These are phyloP conservation scores for Eucalyptus urophylla DNA, from an alignment of 345 rosid species.

Conservation along the genomic window DNA sequence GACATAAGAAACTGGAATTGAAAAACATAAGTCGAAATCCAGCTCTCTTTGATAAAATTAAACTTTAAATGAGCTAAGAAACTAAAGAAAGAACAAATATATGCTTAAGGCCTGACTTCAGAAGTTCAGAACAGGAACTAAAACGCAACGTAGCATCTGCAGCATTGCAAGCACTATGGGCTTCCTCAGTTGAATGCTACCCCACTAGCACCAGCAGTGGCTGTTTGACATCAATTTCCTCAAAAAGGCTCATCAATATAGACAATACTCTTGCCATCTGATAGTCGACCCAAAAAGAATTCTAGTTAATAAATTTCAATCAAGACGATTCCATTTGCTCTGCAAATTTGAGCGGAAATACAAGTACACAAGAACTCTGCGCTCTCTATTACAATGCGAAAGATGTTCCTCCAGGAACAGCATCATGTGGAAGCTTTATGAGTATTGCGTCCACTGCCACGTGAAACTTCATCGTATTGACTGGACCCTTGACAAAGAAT, in stretches of 20 bases:
- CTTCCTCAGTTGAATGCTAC: neutral
- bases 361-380: conserved; percentile 1
- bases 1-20: neutral
- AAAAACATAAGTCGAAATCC: neutral
- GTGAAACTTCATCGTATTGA: neutral
- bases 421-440: neutral
- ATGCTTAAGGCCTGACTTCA: neutral
- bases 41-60: neutral
- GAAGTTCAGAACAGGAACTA: neutral
- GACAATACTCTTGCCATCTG: neutral
- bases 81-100: neutral
- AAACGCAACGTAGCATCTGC: neutral
- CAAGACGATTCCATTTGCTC: neutral
- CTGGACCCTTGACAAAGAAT: neutral
- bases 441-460: neutral
- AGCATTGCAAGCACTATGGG: neutral
- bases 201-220: neutral
- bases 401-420: neutral
- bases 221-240: neutral
- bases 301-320: neutral
- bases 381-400: neutral
- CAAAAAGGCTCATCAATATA: neutral
- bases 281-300: neutral
- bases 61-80: neutral
- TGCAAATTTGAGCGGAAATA: neutral